A percentile compares a stretch with the other conserved stretches of the same genome.
Conservation (phyloP, 164 flowering plant species). For the Kingdonia uniflora region DNA sequence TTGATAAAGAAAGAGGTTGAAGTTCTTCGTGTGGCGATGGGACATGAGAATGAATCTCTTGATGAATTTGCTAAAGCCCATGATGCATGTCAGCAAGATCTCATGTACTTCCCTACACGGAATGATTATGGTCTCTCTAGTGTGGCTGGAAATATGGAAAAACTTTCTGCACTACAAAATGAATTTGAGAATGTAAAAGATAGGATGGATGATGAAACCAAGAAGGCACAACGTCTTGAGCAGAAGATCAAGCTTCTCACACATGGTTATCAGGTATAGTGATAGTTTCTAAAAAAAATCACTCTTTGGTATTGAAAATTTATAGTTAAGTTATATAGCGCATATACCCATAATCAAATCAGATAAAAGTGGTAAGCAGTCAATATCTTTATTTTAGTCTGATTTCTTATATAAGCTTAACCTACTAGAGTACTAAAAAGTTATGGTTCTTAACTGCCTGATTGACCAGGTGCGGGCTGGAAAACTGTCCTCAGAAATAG, state of each 20-base stretch:
- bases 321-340: too few relatives aligned
- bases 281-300: too few relatives aligned
- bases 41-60: conserved; percentile 72
- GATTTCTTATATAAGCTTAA: too few relatives aligned
- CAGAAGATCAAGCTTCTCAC: conserved; percentile 71
- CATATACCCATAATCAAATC: too few relatives aligned
- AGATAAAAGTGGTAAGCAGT: too few relatives aligned
- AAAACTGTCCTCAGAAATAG: conserved; percentile 67
- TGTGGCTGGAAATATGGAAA: conserved; percentile 83
- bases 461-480: conserved; percentile 49
- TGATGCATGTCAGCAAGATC: conserved; percentile 70
- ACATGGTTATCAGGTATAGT: conserved; percentile 74
- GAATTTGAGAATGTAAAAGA: conserved; percentile 77
- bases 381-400: too few relatives aligned
- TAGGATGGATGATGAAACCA: conserved; percentile 74
- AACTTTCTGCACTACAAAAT: conserved; percentile 67
- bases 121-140: conserved; percentile 85
- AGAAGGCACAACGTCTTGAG: conserved; percentile 79
- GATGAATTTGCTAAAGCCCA: conserved; percentile 91
- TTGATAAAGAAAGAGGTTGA: conserved; percentile 60
- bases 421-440: neutral
- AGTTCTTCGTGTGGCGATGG: conserved; percentile 80
- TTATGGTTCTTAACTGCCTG: conserved; percentile 3
- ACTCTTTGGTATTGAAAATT: too few relatives aligned
- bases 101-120: conserved; percentile 86